Base-by-base conservation (phyloP, 306 rosid species). In the Rubus idaeus region DNA sequence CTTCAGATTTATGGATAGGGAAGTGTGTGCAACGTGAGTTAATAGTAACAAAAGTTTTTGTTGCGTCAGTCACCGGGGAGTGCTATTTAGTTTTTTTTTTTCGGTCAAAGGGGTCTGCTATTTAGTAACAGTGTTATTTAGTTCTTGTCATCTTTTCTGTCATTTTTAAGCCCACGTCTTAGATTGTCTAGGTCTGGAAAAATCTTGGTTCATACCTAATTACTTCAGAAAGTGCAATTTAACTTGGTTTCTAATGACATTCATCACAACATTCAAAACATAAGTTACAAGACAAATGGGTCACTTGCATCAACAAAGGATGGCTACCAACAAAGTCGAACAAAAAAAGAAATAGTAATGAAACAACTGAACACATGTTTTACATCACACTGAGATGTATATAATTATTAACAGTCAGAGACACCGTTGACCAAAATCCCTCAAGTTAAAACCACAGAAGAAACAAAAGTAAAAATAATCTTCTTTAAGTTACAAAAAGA, bases 401-500 rank as follows among this genome's bases (percentile, higher is more conserved):
- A 83, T 57, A 76, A 82, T 80, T 79, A 77, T 81, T 75, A 68
- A 75, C 47, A 23, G 68, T 26, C 78, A 52, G 73, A 68, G 60
- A 67, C 23, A 74, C 77, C 75, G 79, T 58, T 61, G 49, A 81
- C 74, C 81, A 82, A 76, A 80, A 57, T 60, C 87, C 81, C 88
- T 56, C 84, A 47, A 80, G 74, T 85, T 55, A 80, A 63, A 83
- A 83, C 83, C 84, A 83, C 77, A 81, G 73, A 65, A 47, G 71
- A 79, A 78, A 73, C 4, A 57, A 6, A 26, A 62, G 61, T 12
- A 74, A 70, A 62, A 71, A 57, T 66, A 71, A 67, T 74, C 82
- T 57, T 61, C 77, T 83, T 77, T 81, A 84, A 88, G 85, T 91
- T 89, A 86, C 86, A 87, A 81, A 88, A 87, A 83, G 91, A 91